Percentiles rank a stretch among this genome's conserved stretches.
Evolutionary conservation across 768 basidiomycete species (phyloP).

Genomic region (Saitozyma sp.): DNA sequence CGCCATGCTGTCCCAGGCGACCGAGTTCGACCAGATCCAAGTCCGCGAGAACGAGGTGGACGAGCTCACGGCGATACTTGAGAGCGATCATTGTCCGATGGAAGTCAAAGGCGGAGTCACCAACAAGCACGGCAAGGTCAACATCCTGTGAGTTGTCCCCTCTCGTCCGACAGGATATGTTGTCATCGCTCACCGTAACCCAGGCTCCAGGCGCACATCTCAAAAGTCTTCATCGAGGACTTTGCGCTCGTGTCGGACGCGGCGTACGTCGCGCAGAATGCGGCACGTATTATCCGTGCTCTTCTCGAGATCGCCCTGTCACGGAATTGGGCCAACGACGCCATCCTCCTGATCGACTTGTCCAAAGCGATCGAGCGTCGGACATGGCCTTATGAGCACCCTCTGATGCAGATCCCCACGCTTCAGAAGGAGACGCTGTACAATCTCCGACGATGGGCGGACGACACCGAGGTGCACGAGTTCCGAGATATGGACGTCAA

Average conservation of each 20-base stretch:
- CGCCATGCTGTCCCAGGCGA: constrained; percentile 79
- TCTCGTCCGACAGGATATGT: not conserved
- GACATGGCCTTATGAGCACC: constrained; percentile 93
- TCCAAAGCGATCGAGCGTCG: constrained; percentile 91
- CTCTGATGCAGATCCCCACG: constrained; percentile 70
- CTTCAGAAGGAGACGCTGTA: constrained; percentile 76
- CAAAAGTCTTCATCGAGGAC: constrained; percentile 76
- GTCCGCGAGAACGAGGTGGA: constrained; percentile 82
- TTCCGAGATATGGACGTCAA: constrained; percentile 66
- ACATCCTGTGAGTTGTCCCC: constrained; percentile 62
- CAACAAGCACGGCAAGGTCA: constrained; percentile 79
- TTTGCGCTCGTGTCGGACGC: constrained; percentile 95
- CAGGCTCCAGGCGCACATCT: constrained; percentile 80
- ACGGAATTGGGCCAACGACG: constrained; percentile 82
- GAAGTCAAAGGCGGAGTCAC: constrained; percentile 71
- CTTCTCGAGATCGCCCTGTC: constrained; percentile 92
- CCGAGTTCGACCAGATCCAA: constrained; percentile 97
- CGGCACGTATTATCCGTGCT: constrained; percentile 89
- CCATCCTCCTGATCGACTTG: constrained; percentile 77
- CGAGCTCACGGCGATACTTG: constrained; percentile 73
- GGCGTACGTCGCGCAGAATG: constrained; percentile 84
- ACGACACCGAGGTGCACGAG: constrained; percentile 73
- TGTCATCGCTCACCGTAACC: not conserved
- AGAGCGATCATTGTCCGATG: constrained; percentile 66
- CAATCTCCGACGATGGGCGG: constrained; percentile 74